Percentiles rank a stretch among this genome's conserved stretches.
Evolutionary conservation across 352 stramenopile species (phyloP).

Genomic region (Phytophthora macrochlamydospora): DNA sequence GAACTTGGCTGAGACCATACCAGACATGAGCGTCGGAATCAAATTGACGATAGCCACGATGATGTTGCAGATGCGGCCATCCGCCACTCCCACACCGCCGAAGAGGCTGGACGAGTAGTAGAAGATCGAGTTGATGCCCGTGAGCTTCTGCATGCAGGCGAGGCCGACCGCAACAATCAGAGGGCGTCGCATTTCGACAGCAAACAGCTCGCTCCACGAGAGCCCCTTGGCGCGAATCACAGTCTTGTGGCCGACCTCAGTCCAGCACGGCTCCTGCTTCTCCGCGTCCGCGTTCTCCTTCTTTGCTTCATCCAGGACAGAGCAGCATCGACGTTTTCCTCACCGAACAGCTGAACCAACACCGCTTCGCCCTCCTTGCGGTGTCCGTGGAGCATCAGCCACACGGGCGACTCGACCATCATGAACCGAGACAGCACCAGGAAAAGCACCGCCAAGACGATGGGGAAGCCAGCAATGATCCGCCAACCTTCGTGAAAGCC

Average conservation of each 20-base stretch:
- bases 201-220: slow-evolving; percentile 21
- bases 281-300: slow-evolving; percentile 19
- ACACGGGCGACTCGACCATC: slow-evolving; percentile 52
- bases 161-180: slow-evolving; percentile 38
- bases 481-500: slow-evolving; percentile 49
- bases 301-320: slow-evolving; percentile 33
- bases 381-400: slow-evolving; percentile 43
- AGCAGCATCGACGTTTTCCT: slow-evolving; percentile 35
- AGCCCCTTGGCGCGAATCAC: slow-evolving; percentile 23
- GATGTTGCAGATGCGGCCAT: slow-evolving; percentile 38
- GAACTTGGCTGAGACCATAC: slow-evolving; percentile 31
- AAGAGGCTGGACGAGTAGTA: slow-evolving; percentile 60
- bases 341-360: slow-evolving; percentile 34
- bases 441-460: slow-evolving; percentile 50
- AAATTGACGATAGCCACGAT: slow-evolving; percentile 46
- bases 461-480: slow-evolving; percentile 55
- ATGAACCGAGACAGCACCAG: slow-evolving; percentile 37
- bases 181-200: slow-evolving; percentile 24
- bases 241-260: slow-evolving; percentile 23
- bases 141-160: slow-evolving; percentile 44
- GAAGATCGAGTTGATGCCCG: slow-evolving; percentile 58
- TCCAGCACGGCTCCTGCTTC: slow-evolving; percentile 25
- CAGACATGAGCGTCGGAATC: slow-evolving; percentile 32
- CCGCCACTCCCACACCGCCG: slow-evolving; percentile 27
- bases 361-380: slow-evolving; percentile 31